phyloP scores from a whole-genome alignment of 2,329 filamentous ascomycete species.

The Orbilia blumenaviensis region DNA sequence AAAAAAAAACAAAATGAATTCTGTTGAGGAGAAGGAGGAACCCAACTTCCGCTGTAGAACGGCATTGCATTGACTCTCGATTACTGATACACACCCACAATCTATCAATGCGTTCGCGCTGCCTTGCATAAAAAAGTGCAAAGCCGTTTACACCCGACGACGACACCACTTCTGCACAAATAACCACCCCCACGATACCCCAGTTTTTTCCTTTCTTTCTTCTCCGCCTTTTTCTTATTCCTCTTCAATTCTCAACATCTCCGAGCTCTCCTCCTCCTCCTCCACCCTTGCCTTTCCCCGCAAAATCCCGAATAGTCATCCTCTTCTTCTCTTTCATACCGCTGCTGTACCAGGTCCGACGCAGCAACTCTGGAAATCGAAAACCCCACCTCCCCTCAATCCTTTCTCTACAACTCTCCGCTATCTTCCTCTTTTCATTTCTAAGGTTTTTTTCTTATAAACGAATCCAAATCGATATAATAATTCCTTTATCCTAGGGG shows the following conservation, averaged over 20 bases:
- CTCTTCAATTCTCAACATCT: not conserved
- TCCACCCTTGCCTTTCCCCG: not conserved
- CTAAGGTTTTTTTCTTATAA: not conserved
- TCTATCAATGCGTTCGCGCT: not conserved
- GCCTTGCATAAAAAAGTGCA: not conserved
- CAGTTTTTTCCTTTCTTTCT: conserved; percentile 10
- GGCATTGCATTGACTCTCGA: conserved; percentile 10
- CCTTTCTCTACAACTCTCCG: not conserved
- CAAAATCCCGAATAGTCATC: not conserved
- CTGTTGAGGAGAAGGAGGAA: not conserved
- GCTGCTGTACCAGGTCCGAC: not conserved
- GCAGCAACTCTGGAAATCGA: not conserved
- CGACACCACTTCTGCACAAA: no score
- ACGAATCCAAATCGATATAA: not conserved
- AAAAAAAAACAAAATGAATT: not conserved
- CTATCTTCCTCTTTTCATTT: not conserved
- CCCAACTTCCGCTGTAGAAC: conserved; percentile 1
- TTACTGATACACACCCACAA: not conserved
- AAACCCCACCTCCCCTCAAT: not conserved
- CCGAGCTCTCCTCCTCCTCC: not conserved
- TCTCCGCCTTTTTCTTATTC: conserved; percentile 13
- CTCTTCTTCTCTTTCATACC: not conserved
- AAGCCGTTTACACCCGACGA: conserved; percentile 8
- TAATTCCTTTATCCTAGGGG: not conserved
- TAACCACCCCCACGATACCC: not conserved